These are phyloP conservation scores for Aspergillus indologenus DNA, from an alignment of 495 filamentous ascomycete genomes.

Conservation along the genomic window DNA sequence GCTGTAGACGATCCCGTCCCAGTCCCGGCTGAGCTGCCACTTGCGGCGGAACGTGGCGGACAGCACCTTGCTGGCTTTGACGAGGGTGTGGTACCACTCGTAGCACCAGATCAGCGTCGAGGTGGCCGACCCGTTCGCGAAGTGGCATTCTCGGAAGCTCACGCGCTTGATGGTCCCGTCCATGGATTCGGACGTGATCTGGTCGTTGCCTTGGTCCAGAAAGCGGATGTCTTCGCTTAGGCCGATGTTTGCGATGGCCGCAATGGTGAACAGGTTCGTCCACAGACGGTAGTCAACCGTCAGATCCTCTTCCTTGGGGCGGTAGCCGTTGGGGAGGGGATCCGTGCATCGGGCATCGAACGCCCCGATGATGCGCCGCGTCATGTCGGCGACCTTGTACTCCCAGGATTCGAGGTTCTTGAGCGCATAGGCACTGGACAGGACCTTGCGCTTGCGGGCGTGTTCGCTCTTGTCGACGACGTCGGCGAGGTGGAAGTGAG, in stretches of 20 bases:
- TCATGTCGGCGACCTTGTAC: constrained; percentile 46
- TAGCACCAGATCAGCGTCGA: constrained; percentile 43
- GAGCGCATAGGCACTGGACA: constrained; percentile 44
- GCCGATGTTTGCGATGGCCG: constrained; percentile 46
- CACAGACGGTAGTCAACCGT: constrained; percentile 35
- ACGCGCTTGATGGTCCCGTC: constrained; percentile 34
- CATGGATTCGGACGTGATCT: constrained; percentile 22
- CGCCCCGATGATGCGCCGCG: constrained; percentile 24
- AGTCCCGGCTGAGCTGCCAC: constrained; percentile 20
- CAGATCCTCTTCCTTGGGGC: constrained; percentile 12
- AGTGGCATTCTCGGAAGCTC: constrained; percentile 37
- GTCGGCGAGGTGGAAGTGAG: constrained; percentile 39
- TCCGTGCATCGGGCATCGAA: constrained; percentile 25
- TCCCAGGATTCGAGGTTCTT: constrained; percentile 51
- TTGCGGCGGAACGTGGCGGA: constrained; percentile 15
- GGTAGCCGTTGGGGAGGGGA: constrained; percentile 9
- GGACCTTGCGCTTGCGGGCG: constrained; percentile 37
- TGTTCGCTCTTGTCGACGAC: constrained; percentile 39
- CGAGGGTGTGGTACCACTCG: constrained; percentile 33
- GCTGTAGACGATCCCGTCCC: constrained; percentile 33
- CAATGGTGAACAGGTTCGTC: constrained; percentile 31
- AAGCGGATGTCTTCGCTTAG: constrained; percentile 40
- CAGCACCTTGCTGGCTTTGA: constrained; percentile 17
- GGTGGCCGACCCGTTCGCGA: constrained; percentile 29
- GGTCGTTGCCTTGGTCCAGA: constrained; percentile 40